Evolutionary conservation across 305 asterid genomes (phyloP).

Genomic region (Fraxinus paxiana): DNA sequence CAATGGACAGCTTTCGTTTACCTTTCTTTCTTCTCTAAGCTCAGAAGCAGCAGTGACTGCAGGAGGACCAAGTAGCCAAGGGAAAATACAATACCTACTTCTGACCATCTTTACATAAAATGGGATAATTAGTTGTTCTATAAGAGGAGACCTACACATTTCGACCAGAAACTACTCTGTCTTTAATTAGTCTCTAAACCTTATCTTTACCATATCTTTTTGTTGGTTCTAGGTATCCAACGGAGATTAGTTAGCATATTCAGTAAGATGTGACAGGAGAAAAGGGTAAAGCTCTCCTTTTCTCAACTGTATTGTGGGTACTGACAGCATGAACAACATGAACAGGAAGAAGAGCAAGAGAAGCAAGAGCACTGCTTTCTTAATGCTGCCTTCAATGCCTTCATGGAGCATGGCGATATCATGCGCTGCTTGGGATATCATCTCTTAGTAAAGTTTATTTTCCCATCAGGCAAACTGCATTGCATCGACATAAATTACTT

Average conservation of each 20-base stretch:
- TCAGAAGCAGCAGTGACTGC: neutral
- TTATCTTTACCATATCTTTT: neutral
- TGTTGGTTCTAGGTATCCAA: neutral
- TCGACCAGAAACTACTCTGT: slow-evolving; percentile 1
- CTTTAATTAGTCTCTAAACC: slow-evolving; percentile 10
- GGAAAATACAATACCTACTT: neutral
- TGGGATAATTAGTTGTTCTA: slow-evolving; percentile 8
- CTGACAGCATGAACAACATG: slow-evolving; percentile 25
- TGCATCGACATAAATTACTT: neutral
- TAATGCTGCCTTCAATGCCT: slow-evolving; percentile 21
- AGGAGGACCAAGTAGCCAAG: neutral
- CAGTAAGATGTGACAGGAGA: neutral
- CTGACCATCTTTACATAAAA: neutral
- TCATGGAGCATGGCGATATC: slow-evolving; percentile 9
- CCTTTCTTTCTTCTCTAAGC: neutral
- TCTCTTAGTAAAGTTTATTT: slow-evolving; percentile 6
- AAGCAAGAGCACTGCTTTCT: slow-evolving; percentile 27
- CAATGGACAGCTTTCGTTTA: neutral
- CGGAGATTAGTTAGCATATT: slow-evolving; percentile 8
- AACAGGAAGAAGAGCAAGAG: slow-evolving; percentile 21
- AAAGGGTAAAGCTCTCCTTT: slow-evolving; percentile 22
- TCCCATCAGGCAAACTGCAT: slow-evolving; percentile 34
- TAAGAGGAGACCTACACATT: slow-evolving; percentile 10
- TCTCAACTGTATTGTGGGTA: slow-evolving; percentile 29
- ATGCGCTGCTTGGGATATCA: slow-evolving; percentile 9